A percentile compares a stretch with the other conserved stretches of the same genome.
These are phyloP conservation scores for Escovopsis weberi DNA, from an alignment of 2,329 filamentous ascomycete species.

Conservation along the genomic window DNA sequence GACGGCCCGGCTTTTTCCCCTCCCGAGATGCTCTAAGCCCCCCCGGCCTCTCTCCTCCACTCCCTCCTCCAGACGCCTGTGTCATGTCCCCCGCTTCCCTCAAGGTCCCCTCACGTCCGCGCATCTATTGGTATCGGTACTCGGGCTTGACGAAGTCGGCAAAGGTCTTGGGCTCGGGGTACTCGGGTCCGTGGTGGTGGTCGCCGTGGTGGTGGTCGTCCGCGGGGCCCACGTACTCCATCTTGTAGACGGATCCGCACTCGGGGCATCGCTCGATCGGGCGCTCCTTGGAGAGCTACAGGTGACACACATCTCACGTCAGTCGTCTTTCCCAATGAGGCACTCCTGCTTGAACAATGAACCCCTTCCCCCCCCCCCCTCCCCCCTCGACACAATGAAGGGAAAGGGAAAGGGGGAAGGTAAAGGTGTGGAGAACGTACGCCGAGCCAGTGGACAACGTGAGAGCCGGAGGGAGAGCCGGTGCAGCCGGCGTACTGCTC, in stretches of 20 bases:
- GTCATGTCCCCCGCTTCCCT: constrained; percentile 2
- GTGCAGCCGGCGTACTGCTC: constrained; percentile 98
- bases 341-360: no score
- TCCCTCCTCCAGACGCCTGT: constrained; percentile 1
- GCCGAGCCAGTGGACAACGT: constrained; percentile 80
- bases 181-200: constrained; percentile 44
- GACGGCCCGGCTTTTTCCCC: constrained; percentile 9
- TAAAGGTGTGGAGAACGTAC: constrained; percentile 35
- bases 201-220: constrained; percentile 54
- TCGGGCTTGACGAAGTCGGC: constrained; percentile 91
- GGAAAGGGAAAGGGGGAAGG: no score
- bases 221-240: constrained; percentile 83
- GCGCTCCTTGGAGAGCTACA: constrained; percentile 69
- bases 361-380: no score
- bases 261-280: constrained; percentile 91
- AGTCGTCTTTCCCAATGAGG: neutral
- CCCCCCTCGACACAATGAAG: neutral
- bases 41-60: constrained; percentile 1
- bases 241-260: constrained; percentile 94
- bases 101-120: neutral
- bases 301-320: neutral
- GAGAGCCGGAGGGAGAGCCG: constrained; percentile 81
- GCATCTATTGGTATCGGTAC: constrained; percentile 57
- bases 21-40: constrained; percentile 7
- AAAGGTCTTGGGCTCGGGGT: constrained; percentile 87